Evolutionary conservation across 192 early-diverging fungal species (phyloP), one percentile per base, ranked within the genome.

Genomic region (Podila epicladia): DNA sequence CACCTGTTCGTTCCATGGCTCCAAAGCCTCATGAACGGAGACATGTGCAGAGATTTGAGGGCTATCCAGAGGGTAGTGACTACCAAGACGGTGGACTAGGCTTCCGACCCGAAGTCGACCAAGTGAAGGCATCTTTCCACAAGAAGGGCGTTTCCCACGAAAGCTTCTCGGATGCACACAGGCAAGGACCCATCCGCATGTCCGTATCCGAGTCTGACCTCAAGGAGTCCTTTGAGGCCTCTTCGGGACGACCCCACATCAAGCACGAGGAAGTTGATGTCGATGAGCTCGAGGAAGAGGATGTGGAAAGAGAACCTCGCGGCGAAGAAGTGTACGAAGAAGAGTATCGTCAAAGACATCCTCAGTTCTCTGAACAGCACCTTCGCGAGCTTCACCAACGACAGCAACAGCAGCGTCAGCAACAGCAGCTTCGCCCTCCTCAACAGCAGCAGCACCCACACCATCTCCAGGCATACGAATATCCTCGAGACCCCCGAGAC

Each of bases 401-500:
- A 19, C 26, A 62, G 24, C 57, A 12, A 8, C 67, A 57, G 12
- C 26, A 53, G 9, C 63, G 41, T 4, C 37, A 35, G 38, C 41
- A 48, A 28, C 41, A 48, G 17, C 48, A 26, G 53, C 53, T 45
- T 45, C 41, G 41, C 15, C 41, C 41, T 41, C 65, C 13, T 8
- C 67, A 57, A 7, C 48, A 64, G 26, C 63, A 65, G 9, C 55
- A 17, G 48, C 41, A 53, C 2, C 69, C 28, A 6, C 49, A 59
- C 55, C 72, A 28, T 37, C 64, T 58, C 26, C 72, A 73, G 22
- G 32, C 61, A 11, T 65, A 68, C 12, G 57, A 58, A 24, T 41
- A 68, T 15, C 41, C 13, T 17, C 41, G 13, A 15, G 41, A 45
- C 41, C 41, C 12, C 12, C 41, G 12, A 13, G 41, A 41, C 12